Evolutionary conservation across 1,139 yeast genomes (phyloP).

Genomic region (Kodamaea derodonti): DNA sequence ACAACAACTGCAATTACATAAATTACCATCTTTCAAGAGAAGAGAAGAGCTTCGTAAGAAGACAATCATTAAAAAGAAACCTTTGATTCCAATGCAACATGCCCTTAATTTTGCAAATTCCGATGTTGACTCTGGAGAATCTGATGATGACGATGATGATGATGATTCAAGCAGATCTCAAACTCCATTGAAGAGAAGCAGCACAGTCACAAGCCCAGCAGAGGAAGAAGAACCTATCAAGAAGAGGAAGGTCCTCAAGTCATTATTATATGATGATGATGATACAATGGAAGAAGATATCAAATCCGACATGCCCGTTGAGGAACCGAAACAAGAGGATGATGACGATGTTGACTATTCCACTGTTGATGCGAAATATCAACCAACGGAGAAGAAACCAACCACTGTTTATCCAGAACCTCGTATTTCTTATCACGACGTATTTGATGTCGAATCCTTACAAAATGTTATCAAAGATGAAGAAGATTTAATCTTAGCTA

Average conservation of each 20-base stretch:
- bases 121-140: conserved; percentile 46
- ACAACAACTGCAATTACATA: conserved; percentile 23
- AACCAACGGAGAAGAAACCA: conserved; percentile 45
- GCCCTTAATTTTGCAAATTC: conserved; percentile 55
- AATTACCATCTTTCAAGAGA: conserved; percentile 40
- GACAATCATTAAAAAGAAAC: conserved; percentile 15
- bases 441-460: conserved; percentile 46
- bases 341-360: conserved; percentile 21
- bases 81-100: conserved; percentile 66
- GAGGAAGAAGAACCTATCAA: conserved; percentile 18
- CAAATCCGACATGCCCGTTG: conserved; percentile 1
- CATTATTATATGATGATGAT: conserved; percentile 17
- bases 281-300: conserved; percentile 9
- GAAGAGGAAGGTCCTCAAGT: conserved; percentile 20
- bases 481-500: conserved; percentile 63
- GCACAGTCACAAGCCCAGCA: conserved; percentile 26
- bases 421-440: conserved; percentile 19
- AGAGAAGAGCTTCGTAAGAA: conserved; percentile 19
- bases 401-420: conserved; percentile 49
- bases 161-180: conserved; percentile 42
- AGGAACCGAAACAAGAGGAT: conserved; percentile 7
- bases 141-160: conserved; percentile 33
- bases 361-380: conserved; percentile 34
- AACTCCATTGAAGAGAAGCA: conserved; percentile 33
- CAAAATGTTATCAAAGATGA: conserved; percentile 62